Base-by-base conservation (phyloP, 2,329 filamentous ascomycete species). In the Talaromyces pinophilus region DNA sequence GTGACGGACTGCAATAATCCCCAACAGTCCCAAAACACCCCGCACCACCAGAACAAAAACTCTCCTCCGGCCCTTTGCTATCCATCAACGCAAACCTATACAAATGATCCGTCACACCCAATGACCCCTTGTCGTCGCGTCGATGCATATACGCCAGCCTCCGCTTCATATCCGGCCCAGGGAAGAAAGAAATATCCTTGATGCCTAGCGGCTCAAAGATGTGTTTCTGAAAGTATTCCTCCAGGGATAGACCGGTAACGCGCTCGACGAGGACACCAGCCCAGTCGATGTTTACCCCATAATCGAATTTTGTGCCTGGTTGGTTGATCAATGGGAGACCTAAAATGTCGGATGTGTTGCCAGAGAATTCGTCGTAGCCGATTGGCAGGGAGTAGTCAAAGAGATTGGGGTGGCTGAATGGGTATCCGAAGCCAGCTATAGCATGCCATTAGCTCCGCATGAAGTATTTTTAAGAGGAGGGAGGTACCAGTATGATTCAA, bases 281-380 rank as follows among this genome's bases (percentile, higher is more conserved):
- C 84, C 84, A 87, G 71, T 87, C 85, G 15, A 86, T 78, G 22
- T 77, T 77, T 28, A 86, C 83, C 2, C 85, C 84, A 33, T 90
- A 90, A 66, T 87, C 82, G 86, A 86, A 91, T 3, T 79, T 79
- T 35, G 83, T 82, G 0, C 88, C 88, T 0, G 89, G 89, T 69
- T 91, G 87, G 70, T 88, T 87, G 1, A 90, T 76, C 13, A 91
- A 76, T 0, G 87, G 85, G 11, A 72, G 70, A 63, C 79, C 74
- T 44, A 84, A 71, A 59, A 89, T 79, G 33, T 86, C 87, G 54
- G 80, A 78, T 19, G 81, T 72, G 17, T 85, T 79, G 2, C 85
- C 84, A 0, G 81, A 82, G 71, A 89, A 85, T 72, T 89, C 87
- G 65, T 89, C 85, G 15, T 84, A 72, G 0, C 86, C 85, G 0